phyloP scores from a whole-genome alignment of 164 flowering plant species.

The Saururus chinensis region DNA sequence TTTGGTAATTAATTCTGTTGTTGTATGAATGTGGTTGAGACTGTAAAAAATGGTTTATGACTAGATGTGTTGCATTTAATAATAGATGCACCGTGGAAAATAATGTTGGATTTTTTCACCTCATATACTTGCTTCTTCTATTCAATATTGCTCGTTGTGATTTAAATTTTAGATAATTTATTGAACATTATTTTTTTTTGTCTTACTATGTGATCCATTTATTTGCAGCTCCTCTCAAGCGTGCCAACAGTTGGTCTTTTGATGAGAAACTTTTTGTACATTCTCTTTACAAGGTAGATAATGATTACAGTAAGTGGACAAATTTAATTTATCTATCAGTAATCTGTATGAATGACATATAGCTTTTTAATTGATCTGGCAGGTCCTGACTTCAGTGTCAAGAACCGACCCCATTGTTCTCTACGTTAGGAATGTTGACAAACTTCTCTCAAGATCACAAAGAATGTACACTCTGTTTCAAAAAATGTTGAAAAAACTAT shows the following conservation, averaged over 20 bases:
- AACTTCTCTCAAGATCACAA: conserved; percentile 49
- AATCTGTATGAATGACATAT: neutral
- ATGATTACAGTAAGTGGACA: neutral
- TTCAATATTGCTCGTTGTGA: too few relatives aligned
- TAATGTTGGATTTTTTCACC: too few relatives aligned
- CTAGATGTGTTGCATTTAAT: too few relatives aligned
- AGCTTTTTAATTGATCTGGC: conserved; percentile 13
- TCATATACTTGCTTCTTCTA: too few relatives aligned
- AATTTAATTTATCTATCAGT: neutral
- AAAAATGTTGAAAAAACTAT: conserved; percentile 66
- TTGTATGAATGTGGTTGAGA: too few relatives aligned
- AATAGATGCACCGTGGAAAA: too few relatives aligned
- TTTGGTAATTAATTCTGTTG: too few relatives aligned
- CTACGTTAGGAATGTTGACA: conserved; percentile 79
- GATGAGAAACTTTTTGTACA: conserved; percentile 82
- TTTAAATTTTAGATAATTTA: too few relatives aligned
- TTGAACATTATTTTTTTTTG: neutral
- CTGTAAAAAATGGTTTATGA: too few relatives aligned
- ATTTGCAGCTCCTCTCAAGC: conserved; percentile 49
- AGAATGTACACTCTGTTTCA: conserved; percentile 61
- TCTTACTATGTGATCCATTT: too few relatives aligned
- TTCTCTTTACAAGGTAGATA: conserved; percentile 62
- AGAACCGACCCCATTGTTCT: conserved; percentile 61
- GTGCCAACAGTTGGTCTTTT: conserved; percentile 81
- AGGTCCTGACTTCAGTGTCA: conserved; percentile 71